Evolutionary conservation across 352 stramenopile species (phyloP), one percentile per base, ranked within the genome.

Genomic region (Phytophthora pistaciae): DNA sequence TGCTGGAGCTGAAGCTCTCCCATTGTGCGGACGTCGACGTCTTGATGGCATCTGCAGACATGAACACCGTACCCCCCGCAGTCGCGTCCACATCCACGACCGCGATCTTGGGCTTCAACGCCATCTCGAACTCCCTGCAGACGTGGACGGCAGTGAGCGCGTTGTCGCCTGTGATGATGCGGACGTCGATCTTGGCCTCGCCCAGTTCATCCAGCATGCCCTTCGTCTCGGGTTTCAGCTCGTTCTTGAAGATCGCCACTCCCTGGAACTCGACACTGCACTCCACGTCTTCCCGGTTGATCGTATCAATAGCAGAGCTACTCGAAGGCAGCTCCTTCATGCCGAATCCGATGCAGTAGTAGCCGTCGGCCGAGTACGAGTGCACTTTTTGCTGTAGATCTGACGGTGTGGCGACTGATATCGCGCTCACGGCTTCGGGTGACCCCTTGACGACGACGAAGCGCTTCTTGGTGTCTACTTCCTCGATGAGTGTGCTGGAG

Each of bases 161-260:
- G 27, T 85, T 88, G 56, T 95, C 88, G 1, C 88, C 88, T 0
- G 90, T 96, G 29, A 96, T 87, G 57, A 97, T 92, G 1, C 78
- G 79, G 29, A 83, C 76, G 9, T 82, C 68, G 38, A 97, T 84
- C 20, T 84, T 75, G 29, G 83, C 88, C n/a, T 69, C 70, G 14
- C 83, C 66, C 8, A 98, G 76, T 65, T 79, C 72, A 8, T 80
- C 36, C 10, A 97, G 60, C 55, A 96, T 87, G 3, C 68, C 74
- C 36, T 76, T 73, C 10, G 84, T 82, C 27, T 96, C 81, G 3
- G 80, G 65, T 66, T 87, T 90, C 31, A 96, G 70, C 21, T 78
- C 67, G 53, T 97, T 97, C 64, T 90, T 74, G 77, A 96, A 97
- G 21, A 91, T 83, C 7, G 91, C 68, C 9, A 95, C 68, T 7